A percentile compares a stretch with the other conserved stretches of the same genome.
phyloP scores from a whole-genome alignment of 2,329 filamentous ascomycete genomes.

The Zymoseptoria brevis region DNA sequence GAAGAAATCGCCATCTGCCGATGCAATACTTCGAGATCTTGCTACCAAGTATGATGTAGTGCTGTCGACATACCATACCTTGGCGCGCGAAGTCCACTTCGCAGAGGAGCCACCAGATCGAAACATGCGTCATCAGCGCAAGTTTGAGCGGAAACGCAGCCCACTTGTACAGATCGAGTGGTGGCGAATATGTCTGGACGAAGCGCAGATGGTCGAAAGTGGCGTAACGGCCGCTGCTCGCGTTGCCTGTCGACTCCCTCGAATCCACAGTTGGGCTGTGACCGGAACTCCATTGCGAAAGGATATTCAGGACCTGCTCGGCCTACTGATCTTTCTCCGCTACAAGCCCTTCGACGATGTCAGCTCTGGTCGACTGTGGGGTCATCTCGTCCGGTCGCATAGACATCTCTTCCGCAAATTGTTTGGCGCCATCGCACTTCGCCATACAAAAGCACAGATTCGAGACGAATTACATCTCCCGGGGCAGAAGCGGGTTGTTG shows the following conservation, averaged over 20 bases:
- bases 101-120: slow-evolving; percentile 63
- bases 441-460: slow-evolving; percentile 78
- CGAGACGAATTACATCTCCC: slow-evolving; percentile 72
- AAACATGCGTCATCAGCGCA: slow-evolving; percentile 47
- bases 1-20: slow-evolving; percentile 27
- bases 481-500: slow-evolving; percentile 73
- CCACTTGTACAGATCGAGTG: slow-evolving; percentile 74
- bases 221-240: slow-evolving; percentile 76
- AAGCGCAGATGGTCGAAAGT: slow-evolving; percentile 89
- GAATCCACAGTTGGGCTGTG: slow-evolving; percentile 83
- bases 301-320: slow-evolving; percentile 68
- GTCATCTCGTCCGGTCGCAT: slow-evolving; percentile 52
- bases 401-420: slow-evolving; percentile 59
- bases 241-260: slow-evolving; percentile 70
- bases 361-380: slow-evolving; percentile 59
- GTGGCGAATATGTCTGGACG: slow-evolving; percentile 71
- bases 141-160: slow-evolving; percentile 56
- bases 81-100: slow-evolving; percentile 75
- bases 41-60: slow-evolving; percentile 47
- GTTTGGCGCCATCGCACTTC: slow-evolving; percentile 64
- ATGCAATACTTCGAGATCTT: slow-evolving; percentile 40
- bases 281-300: slow-evolving; percentile 85
- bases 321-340: slow-evolving; percentile 70
- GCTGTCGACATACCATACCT: slow-evolving; percentile 57
- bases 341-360: slow-evolving; percentile 63